Percentiles rank a stretch among this genome's conserved stretches.
These are phyloP conservation scores for Cordyceps pruinosa DNA, from an alignment of 2,329 filamentous ascomycete genomes.

Conservation along the genomic window DNA sequence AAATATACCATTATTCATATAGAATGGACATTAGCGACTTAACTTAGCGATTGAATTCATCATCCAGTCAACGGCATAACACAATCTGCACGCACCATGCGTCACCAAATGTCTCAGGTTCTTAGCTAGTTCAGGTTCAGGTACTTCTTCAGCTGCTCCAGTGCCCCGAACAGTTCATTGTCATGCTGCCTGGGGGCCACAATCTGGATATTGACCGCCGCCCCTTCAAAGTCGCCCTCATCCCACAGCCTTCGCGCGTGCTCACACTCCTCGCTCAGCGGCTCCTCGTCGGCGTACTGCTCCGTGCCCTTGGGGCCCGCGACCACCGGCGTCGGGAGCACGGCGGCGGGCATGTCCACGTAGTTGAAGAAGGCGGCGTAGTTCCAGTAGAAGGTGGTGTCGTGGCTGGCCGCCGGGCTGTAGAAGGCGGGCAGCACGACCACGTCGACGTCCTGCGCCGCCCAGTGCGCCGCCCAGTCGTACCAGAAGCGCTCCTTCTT, in stretches of 20 bases:
- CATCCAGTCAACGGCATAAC: too few species aligned
- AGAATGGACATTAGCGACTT: background rate
- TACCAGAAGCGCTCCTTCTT: conserved; percentile 26
- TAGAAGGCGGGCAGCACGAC: conserved; percentile 30
- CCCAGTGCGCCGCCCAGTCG: conserved; percentile 29
- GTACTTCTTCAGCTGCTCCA: conserved; percentile 18
- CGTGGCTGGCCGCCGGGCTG: conserved; percentile 30
- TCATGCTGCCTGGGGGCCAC: conserved; percentile 29
- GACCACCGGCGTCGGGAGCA: conserved; percentile 28
- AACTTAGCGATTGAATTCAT: background rate
- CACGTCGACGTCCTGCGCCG: conserved; percentile 30
- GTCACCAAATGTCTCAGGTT: background rate
- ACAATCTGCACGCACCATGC: background rate
- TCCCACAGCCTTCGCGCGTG: conserved; percentile 28
- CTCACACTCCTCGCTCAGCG: conserved; percentile 24
- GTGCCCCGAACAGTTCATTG: conserved; percentile 26
- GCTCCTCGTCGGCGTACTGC: conserved; percentile 4
- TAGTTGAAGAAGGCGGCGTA: conserved; percentile 33
- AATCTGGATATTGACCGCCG: conserved; percentile 28
- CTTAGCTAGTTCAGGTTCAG: background rate
- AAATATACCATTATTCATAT: background rate
- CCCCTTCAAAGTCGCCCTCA: conserved; percentile 25
- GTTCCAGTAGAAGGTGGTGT: conserved; percentile 30
- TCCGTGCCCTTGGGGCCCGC: conserved; percentile 23
- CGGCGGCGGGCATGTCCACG: conserved; percentile 30